Conservation (phyloP, 495 filamentous ascomycete species). For the Hyphodiscus hymeniophilus region DNA sequence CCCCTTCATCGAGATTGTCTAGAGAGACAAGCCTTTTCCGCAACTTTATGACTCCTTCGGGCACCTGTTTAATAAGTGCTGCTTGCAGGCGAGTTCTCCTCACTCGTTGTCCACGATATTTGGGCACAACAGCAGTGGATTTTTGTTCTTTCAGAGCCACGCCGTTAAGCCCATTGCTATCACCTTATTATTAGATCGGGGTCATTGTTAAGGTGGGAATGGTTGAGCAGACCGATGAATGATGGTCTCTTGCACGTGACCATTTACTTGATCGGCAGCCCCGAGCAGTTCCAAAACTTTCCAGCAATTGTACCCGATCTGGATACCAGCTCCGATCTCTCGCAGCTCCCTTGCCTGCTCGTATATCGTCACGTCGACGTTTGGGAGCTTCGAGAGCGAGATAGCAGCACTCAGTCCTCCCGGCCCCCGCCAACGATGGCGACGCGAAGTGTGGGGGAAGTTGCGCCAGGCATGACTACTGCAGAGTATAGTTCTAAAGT, state of each 20-base stretch:
- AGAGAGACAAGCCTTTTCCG: slow-evolving; percentile 30
- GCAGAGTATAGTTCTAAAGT: too few relatives aligned
- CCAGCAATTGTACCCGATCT: slow-evolving; percentile 33
- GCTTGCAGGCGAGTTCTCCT: slow-evolving; percentile 34
- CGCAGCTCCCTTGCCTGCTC: slow-evolving; percentile 38
- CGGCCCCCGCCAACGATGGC: slow-evolving; percentile 25
- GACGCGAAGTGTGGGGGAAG: slow-evolving; percentile 1
- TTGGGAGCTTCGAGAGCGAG: slow-evolving; percentile 36
- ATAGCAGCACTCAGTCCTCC: slow-evolving; percentile 42
- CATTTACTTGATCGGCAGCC: slow-evolving; percentile 31
- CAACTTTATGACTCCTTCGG: slow-evolving; percentile 29
- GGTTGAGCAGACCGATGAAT: slow-evolving; percentile 22
- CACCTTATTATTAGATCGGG: neutral
- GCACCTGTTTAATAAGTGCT: slow-evolving; percentile 31
- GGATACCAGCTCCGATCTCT: slow-evolving; percentile 43
- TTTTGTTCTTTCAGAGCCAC: too few relatives aligned
- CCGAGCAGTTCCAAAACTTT: slow-evolving; percentile 39
- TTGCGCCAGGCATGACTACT: too few relatives aligned
- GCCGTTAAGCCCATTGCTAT: slow-evolving; percentile 29
- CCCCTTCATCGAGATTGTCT: slow-evolving; percentile 21
- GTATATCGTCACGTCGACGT: slow-evolving; percentile 37
- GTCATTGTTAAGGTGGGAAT: neutral
- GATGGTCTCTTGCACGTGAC: slow-evolving; percentile 23
- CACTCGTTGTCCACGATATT: slow-evolving; percentile 24
- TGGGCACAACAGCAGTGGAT: neutral